A percentile compares a stretch with the other conserved stretches of the same genome.
These are phyloP conservation scores for Onygena corvina DNA, from an alignment of 2,329 filamentous ascomycete species.

Conservation along the genomic window DNA sequence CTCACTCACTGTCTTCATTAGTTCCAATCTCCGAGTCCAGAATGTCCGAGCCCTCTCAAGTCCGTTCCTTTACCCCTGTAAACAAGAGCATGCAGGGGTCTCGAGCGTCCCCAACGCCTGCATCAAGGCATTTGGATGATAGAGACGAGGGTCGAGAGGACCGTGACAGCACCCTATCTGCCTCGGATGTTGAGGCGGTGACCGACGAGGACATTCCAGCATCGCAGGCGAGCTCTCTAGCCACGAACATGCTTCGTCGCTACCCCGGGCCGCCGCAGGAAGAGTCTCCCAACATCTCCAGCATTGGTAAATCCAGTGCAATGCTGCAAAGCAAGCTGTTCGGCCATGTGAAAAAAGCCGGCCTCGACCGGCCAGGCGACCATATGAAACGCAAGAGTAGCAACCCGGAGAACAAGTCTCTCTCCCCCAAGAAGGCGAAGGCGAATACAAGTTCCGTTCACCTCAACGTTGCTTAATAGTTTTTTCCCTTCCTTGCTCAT, in stretches of 20 bases:
- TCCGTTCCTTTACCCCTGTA: conserved; percentile 50
- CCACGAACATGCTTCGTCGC: conserved; percentile 60
- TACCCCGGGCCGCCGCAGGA: conserved; percentile 33
- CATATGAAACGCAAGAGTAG: conserved; percentile 32
- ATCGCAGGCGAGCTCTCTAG: conserved; percentile 66
- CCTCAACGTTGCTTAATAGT: conserved; percentile 37
- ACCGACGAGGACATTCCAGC: conserved; percentile 56
- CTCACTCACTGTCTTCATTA: conserved; percentile 73
- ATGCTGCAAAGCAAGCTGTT: conserved; percentile 52
- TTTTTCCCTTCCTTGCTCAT: not conserved
- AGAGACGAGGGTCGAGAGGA: conserved; percentile 49
- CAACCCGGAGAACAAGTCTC: conserved; percentile 25
- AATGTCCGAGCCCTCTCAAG: conserved; percentile 41
- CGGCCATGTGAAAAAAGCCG: conserved; percentile 48
- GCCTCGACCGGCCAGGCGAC: conserved; percentile 26
- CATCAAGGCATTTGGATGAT: conserved; percentile 20
- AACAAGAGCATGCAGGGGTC: conserved; percentile 47
- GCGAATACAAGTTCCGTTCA: conserved; percentile 41
- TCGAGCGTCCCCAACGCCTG: conserved; percentile 30
- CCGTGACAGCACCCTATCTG: conserved; percentile 76
- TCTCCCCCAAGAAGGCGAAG: conserved; percentile 40
- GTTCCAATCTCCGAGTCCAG: not conserved
- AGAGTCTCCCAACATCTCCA: conserved; percentile 24
- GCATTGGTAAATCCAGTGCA: conserved; percentile 34
- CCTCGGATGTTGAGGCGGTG: conserved; percentile 43